Percentiles rank a stretch among this genome's conserved stretches.
Evolutionary conservation across 192 early-diverging fungal species (phyloP).

Genomic region (Thamnidium elegans): DNA sequence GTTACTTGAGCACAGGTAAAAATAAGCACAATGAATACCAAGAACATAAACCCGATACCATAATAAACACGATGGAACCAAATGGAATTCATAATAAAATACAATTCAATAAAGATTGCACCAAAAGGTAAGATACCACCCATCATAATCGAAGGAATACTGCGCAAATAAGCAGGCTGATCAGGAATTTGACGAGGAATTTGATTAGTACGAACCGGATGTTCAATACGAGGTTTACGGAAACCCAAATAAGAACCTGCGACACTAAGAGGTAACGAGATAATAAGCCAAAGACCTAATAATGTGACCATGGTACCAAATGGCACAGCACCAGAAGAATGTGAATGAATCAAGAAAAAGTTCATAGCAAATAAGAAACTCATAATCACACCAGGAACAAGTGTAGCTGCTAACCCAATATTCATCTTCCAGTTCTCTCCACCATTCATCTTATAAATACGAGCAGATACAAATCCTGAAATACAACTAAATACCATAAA

Average conservation of each 20-base stretch:
- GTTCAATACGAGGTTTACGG: constrained; percentile 63
- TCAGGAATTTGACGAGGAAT: constrained; percentile 94
- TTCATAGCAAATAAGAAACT: constrained; percentile 71
- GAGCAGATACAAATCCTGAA: constrained; percentile 88
- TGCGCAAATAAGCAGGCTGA: constrained; percentile 78
- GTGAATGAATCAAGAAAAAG: constrained; percentile 75
- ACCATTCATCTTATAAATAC: constrained; percentile 93
- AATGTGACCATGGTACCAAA: constrained; percentile 87
- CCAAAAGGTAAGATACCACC: constrained; percentile 90
- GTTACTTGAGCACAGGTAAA: constrained; percentile 85
- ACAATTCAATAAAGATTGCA: constrained; percentile 94
- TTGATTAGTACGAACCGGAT: constrained; percentile 85
- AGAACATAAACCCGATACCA: constrained; percentile 88
- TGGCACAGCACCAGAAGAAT: constrained; percentile 88
- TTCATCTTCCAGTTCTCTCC: constrained; percentile 88
- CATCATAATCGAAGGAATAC: constrained; percentile 69
- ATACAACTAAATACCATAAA: constrained; percentile 86
- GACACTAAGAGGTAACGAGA: constrained; percentile 83
- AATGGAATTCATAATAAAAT: constrained; percentile 94
- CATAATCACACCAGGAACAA: constrained; percentile 74
- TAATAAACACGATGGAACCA: constrained; percentile 95
- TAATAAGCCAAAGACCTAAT: constrained; percentile 72
- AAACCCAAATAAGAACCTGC: constrained; percentile 75
- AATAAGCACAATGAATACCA: constrained; percentile 83
- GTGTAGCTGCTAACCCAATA: constrained; percentile 73